phyloP scores from a whole-genome alignment of 2,329 filamentous ascomycete species.

The Arthrobotrys iridis region DNA sequence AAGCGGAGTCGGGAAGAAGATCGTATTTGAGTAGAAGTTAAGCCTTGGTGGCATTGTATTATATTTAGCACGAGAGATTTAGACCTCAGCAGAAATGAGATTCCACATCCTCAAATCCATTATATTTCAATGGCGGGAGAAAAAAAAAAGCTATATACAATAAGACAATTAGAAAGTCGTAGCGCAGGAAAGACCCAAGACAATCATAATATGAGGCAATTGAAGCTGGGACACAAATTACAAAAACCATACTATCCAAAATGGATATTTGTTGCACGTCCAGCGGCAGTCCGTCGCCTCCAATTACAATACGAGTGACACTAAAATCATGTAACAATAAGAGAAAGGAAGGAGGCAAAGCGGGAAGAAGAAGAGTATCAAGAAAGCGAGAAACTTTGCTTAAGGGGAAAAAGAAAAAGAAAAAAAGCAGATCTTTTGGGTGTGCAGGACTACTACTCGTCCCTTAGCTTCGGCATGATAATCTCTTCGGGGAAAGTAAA shows the following conservation, averaged over 20 bases:
- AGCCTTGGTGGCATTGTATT: background rate
- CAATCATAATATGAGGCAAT: background rate
- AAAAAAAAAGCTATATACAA: background rate
- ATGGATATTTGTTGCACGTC: background rate
- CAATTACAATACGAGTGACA: conserved; percentile 1
- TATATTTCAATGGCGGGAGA: background rate
- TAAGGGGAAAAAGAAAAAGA: background rate
- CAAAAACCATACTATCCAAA: conserved; percentile 9
- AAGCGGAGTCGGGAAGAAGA: conserved; percentile 56
- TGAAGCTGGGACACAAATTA: background rate
- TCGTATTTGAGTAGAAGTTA: conserved; percentile 55
- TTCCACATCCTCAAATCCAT: background rate
- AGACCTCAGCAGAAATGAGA: background rate
- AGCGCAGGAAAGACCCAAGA: background rate
- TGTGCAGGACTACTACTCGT: background rate
- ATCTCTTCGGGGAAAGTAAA: background rate
- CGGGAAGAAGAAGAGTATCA: background rate
- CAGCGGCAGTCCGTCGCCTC: background rate
- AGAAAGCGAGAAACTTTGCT: background rate
- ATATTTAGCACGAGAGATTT: background rate
- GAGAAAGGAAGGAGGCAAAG: background rate
- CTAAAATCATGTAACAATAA: background rate
- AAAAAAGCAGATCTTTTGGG: background rate
- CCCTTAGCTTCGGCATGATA: too few relatives aligned
- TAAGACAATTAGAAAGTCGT: background rate